phyloP scores from a whole-genome alignment of 2,329 filamentous ascomycete species.

The Colletotrichum camelliae region DNA sequence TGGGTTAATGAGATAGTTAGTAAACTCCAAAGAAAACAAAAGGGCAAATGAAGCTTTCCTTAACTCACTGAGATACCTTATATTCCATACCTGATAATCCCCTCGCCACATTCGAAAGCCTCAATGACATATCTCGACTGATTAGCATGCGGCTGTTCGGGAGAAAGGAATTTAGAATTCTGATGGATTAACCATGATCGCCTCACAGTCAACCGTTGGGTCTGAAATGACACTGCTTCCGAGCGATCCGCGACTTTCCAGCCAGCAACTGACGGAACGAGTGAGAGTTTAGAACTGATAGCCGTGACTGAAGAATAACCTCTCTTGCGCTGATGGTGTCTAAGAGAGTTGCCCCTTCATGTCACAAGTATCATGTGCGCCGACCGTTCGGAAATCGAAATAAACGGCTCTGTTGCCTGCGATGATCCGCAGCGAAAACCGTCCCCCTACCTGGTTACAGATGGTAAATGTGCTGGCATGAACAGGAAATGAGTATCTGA shows the following conservation, averaged over 20 bases:
- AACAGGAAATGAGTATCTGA: background rate
- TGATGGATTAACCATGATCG: background rate
- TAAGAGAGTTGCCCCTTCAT: accelerated
- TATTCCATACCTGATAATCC: background rate
- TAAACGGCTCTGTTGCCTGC: background rate
- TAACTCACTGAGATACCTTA: background rate
- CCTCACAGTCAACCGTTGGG: background rate
- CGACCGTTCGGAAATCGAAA: background rate
- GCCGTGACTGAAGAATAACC: background rate
- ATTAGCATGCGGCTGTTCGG: background rate
- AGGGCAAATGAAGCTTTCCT: background rate
- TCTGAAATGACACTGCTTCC: background rate
- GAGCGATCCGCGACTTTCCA: background rate
- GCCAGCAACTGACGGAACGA: background rate
- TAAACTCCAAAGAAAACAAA: background rate
- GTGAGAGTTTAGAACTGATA: background rate
- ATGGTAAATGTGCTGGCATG: background rate
- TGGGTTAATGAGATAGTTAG: background rate
- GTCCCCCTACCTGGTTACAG: accelerated
- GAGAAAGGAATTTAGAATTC: background rate
- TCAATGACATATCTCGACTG: background rate
- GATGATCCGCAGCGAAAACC: accelerated
- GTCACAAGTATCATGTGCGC: background rate
- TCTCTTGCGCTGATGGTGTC: background rate
- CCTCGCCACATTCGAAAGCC: background rate